phyloP scores from a whole-genome alignment of 2,329 filamentous ascomycete species.

The Tolypocladium cylindrosporum region DNA sequence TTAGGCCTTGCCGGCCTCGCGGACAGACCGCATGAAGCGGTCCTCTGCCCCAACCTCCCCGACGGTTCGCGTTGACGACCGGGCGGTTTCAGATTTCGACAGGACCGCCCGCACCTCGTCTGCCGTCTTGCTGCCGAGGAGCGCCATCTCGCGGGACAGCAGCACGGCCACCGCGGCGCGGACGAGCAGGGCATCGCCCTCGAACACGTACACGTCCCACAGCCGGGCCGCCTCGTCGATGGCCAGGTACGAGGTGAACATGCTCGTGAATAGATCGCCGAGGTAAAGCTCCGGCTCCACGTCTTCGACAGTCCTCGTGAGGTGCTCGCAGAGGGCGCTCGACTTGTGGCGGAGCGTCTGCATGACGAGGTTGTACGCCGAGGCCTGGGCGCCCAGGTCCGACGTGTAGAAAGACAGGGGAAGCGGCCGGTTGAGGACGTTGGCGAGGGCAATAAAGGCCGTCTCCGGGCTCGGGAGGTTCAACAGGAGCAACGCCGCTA shows the following conservation, averaged over 20 bases:
- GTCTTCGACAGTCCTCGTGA: conserved; percentile 38
- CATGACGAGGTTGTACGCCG: conserved; percentile 60
- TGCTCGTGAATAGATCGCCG: conserved; percentile 47
- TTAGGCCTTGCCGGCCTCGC: conserved; percentile 23
- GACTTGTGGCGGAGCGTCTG: conserved; percentile 57
- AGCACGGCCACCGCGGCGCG: conserved; percentile 62
- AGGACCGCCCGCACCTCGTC: conserved; percentile 31
- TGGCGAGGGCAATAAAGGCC: conserved; percentile 64
- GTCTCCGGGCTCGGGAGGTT: conserved; percentile 55
- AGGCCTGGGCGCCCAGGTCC: conserved; percentile 57
- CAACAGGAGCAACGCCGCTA: conserved; percentile 63
- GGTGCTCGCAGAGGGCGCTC: conserved; percentile 51
- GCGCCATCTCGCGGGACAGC: conserved; percentile 38
- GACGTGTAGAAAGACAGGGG: conserved; percentile 66
- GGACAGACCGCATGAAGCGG: conserved; percentile 24
- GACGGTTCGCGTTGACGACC: conserved; percentile 21
- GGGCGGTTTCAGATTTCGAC: conserved; percentile 19
- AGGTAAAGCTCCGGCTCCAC: conserved; percentile 45
- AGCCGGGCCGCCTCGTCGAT: conserved; percentile 63
- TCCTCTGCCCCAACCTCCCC: conserved; percentile 38
- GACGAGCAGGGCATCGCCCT: conserved; percentile 64
- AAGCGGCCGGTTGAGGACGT: conserved; percentile 66
- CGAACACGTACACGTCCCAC: conserved; percentile 78
- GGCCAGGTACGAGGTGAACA: conserved; percentile 54
- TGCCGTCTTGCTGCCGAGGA: conserved; percentile 35